Evolutionary conservation across 2,329 filamentous ascomycete species (phyloP).

Genomic region (Fusarium setosum): DNA sequence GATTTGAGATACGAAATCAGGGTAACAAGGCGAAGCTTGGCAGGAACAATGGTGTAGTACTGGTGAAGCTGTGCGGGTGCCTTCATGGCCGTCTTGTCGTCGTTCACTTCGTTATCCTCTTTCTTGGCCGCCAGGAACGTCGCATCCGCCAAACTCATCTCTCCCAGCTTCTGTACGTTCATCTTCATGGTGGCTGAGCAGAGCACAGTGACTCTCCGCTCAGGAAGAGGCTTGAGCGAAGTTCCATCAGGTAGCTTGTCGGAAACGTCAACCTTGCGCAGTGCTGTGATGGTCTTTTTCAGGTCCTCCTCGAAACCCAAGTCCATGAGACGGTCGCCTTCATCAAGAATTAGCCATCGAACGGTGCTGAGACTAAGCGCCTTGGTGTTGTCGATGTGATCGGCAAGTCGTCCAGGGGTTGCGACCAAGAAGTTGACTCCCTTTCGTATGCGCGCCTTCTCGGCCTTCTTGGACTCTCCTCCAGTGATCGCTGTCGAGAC

Average conservation of each 20-base stretch:
- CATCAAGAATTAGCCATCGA: conserved; percentile 93
- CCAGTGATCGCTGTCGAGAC: conserved; percentile 86
- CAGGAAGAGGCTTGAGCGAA: conserved; percentile 73
- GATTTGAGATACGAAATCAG: conserved; percentile 86
- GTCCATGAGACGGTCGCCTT: conserved; percentile 98
- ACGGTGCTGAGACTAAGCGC: conserved; percentile 89
- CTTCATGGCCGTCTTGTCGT: conserved; percentile 69
- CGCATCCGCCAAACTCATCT: conserved; percentile 95
- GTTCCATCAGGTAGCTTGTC: conserved; percentile 69
- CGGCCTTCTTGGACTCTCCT: conserved; percentile 78
- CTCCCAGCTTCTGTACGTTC: conserved; percentile 92
- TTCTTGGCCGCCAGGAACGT: conserved; percentile 82
- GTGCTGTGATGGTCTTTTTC: conserved; percentile 83
- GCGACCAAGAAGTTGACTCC: conserved; percentile 96
- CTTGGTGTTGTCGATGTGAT: conserved; percentile 94
- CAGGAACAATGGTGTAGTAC: conserved; percentile 85
- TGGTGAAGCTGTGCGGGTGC: conserved; percentile 96
- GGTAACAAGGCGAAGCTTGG: conserved; percentile 91
- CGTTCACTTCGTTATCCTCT: conserved; percentile 57
- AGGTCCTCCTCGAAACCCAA: conserved; percentile 96
- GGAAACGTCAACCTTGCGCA: conserved; percentile 73
- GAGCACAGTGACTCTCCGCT: conserved; percentile 84
- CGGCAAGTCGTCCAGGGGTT: conserved; percentile 89
- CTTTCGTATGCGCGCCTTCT: conserved; percentile 93
- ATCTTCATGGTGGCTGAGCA: conserved; percentile 99